phyloP scores from a whole-genome alignment of 2,329 filamentous ascomycete genomes.

The Penicillium sp. region DNA sequence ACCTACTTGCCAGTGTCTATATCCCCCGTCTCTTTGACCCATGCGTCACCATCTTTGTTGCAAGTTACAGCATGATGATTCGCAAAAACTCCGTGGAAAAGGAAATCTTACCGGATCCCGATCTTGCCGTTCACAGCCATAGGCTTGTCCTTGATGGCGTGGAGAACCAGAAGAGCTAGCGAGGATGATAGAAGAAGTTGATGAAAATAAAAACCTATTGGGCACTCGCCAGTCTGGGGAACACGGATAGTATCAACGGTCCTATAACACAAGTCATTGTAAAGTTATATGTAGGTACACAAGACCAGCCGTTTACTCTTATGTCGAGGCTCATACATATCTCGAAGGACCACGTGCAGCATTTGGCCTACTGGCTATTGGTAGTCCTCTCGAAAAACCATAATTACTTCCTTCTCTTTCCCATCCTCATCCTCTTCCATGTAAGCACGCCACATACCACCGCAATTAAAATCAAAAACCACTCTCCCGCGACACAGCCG shows the following conservation, averaged over 20 bases:
- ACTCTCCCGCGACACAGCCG: constrained; percentile 45
- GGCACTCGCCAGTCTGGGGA: constrained; percentile 66
- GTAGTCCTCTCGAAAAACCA: constrained; percentile 44
- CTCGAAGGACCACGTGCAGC: no score
- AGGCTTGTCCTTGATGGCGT: constrained; percentile 93
- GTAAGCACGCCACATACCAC: constrained; percentile 81
- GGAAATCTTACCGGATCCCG: constrained; percentile 63
- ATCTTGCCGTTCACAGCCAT: constrained; percentile 89
- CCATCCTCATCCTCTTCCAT: constrained; percentile 40
- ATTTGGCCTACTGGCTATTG: constrained; percentile 3
- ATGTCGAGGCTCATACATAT: no score
- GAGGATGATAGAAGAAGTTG: constrained; percentile 3
- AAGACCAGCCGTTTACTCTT: no score
- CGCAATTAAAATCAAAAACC: constrained; percentile 76
- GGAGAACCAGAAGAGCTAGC: constrained; percentile 74
- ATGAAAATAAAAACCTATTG: neutral
- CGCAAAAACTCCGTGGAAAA: neutral
- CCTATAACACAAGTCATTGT: no score
- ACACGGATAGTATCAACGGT: constrained; percentile 40
- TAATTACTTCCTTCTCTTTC: constrained; percentile 35
- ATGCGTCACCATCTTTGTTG: no score
- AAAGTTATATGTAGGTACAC: no score
- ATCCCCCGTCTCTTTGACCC: no score
- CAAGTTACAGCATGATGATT: no score
- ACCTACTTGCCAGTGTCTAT: neutral